Conservation (phyloP, 306 rosid genomes). For the Fagus sylvatica region DNA sequence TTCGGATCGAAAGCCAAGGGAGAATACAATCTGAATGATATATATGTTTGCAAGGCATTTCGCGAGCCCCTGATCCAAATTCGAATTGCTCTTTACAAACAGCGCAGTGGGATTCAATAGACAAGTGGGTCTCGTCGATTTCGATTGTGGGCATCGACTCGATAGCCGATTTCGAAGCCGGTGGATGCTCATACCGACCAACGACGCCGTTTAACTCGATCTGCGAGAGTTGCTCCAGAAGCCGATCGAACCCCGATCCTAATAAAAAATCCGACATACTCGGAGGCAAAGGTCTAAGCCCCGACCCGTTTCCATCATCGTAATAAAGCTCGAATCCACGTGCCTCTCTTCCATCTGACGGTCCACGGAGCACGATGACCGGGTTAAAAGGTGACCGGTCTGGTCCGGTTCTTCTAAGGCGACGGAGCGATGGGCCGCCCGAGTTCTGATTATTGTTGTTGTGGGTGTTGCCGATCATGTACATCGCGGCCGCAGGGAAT, state of each 20-base stretch:
- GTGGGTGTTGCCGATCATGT: constrained; percentile 57
- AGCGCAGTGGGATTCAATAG: constrained; percentile 62
- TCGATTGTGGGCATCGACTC: constrained; percentile 73
- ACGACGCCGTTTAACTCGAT: constrained; percentile 62
- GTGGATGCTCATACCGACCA: constrained; percentile 58
- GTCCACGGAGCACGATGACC: constrained; percentile 66
- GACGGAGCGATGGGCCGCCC: constrained; percentile 32
- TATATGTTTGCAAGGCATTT: constrained; percentile 87
- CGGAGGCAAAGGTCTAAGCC: constrained; percentile 70
- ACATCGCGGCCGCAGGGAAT: constrained; percentile 55
- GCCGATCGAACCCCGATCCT: constrained; percentile 81
- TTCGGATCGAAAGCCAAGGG: constrained; percentile 80
- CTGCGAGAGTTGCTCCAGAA: constrained; percentile 73
- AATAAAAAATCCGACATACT: constrained; percentile 82
- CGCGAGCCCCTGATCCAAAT: constrained; percentile 48
- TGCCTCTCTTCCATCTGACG: constrained; percentile 40
- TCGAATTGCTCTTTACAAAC: constrained; percentile 77
- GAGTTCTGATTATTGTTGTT: constrained; percentile 28
- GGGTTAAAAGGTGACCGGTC: constrained; percentile 72
- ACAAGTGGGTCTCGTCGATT: constrained; percentile 41
- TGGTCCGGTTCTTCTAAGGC: constrained; percentile 49
- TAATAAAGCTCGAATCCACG: constrained; percentile 72
- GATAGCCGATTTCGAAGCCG: constrained; percentile 74
- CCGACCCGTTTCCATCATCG: constrained; percentile 74
- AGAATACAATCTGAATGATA: constrained; percentile 77